Conservation (phyloP, 169 alveolate species). For the Perkinsus chesapeaki region DNA sequence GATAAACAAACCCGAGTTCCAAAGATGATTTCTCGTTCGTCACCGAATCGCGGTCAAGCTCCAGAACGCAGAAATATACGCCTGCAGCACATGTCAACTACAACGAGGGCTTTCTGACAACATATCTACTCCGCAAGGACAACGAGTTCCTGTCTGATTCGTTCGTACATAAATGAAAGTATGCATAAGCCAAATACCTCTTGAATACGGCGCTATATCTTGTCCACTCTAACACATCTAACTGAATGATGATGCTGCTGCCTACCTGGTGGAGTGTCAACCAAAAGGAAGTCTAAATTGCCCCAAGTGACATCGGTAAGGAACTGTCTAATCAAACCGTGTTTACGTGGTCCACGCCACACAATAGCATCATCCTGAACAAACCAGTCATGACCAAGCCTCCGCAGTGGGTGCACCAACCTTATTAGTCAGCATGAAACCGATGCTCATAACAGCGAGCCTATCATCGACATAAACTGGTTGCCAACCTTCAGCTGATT, state of each 20-base stretch:
- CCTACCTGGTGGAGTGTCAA: constrained; percentile 97
- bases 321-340: constrained; percentile 90
- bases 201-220: too few relatives aligned
- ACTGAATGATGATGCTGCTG: background rate
- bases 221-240: too few relatives aligned
- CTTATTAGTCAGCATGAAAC: background rate
- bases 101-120: too few relatives aligned
- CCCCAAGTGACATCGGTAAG: constrained; percentile 96
- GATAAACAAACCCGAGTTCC: background rate
- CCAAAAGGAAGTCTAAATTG: constrained; percentile 85
- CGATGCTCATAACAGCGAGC: constrained; percentile 91
- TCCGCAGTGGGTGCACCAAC: background rate
- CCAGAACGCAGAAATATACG: too few relatives aligned
- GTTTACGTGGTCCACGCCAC: constrained; percentile 99
- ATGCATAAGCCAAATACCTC: too few relatives aligned
- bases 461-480: constrained; percentile 90
- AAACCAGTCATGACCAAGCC: background rate
- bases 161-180: too few relatives aligned
- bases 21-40: too few relatives aligned
- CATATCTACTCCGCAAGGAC: too few relatives aligned
- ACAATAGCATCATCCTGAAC: constrained; percentile 85
- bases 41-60: too few relatives aligned
- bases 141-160: too few relatives aligned
- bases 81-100: too few relatives aligned
- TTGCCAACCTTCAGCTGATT: constrained; percentile 91